Evolutionary conservation across 495 filamentous ascomycete species (phyloP).

Genomic region (Penicillium parvum): DNA sequence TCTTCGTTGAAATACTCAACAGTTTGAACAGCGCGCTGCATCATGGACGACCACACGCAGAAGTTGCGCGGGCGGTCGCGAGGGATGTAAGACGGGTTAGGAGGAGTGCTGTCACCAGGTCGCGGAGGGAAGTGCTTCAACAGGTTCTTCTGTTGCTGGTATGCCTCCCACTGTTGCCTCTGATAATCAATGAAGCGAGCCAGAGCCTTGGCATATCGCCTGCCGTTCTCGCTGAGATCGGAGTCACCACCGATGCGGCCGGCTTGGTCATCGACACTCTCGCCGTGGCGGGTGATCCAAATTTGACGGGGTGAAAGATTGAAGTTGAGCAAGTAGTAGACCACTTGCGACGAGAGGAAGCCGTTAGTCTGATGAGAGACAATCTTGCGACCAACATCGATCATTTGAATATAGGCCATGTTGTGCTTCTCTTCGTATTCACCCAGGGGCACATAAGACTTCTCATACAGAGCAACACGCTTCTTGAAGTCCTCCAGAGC

Average conservation of each 20-base stretch:
- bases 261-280: conserved; percentile 72
- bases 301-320: conserved; percentile 93
- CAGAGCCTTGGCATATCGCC: conserved; percentile 65
- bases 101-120: conserved; percentile 86
- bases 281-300: conserved; percentile 94
- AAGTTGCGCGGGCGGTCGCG: conserved; percentile 71
- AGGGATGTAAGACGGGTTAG: conserved; percentile 75
- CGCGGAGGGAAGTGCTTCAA: conserved; percentile 73
- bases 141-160: conserved; percentile 67
- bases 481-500: conserved; percentile 89
- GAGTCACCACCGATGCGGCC: conserved; percentile 86
- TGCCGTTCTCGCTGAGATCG: conserved; percentile 69
- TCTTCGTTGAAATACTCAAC: conserved; percentile 89
- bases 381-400: conserved; percentile 92
- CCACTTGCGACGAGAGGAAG: conserved; percentile 84
- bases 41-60: conserved; percentile 98
- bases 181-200: conserved; percentile 73
- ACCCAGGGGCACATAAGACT: conserved; percentile 85
- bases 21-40: conserved; percentile 78
- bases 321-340: conserved; percentile 92
- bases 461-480: conserved; percentile 88
- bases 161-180: conserved; percentile 68
- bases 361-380: conserved; percentile 85
- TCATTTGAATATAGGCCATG: conserved; percentile 94
- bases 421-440: conserved; percentile 84